Evolutionary conservation across 2,329 filamentous ascomycete species (phyloP).

Genomic region (Fusarium vanettenii): DNA sequence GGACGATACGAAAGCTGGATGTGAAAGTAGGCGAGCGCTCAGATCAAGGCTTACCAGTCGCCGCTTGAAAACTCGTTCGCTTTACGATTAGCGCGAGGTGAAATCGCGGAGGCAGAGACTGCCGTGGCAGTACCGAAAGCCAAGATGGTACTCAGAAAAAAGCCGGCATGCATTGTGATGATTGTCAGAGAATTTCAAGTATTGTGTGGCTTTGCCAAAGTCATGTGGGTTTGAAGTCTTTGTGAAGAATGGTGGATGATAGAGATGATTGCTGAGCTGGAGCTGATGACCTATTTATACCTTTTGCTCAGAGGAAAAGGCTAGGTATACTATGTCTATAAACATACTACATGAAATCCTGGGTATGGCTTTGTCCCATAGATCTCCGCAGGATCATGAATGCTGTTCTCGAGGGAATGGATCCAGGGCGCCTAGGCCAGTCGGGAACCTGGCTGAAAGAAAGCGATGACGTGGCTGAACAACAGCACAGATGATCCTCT

Average conservation of each 20-base stretch:
- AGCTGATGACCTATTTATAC: too few species aligned
- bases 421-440: too few species aligned
- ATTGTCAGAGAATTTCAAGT: neutral
- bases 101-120: neutral
- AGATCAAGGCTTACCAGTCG: neutral
- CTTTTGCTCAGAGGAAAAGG: too few species aligned
- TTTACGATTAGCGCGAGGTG: conserved; percentile 4
- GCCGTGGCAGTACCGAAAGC: neutral
- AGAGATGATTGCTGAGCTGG: neutral
- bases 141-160: neutral
- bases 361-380: too few species aligned
- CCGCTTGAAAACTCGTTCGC: conserved; percentile 5
- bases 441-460: too few species aligned
- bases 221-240: neutral
- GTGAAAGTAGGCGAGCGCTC: neutral
- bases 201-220: neutral
- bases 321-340: too few species aligned
- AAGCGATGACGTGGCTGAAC: too few species aligned
- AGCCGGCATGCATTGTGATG: neutral
- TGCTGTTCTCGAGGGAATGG: too few species aligned
- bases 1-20: neutral
- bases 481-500: too few species aligned
- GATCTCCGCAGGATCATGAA: too few species aligned
- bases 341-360: too few species aligned
- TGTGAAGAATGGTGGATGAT: neutral